Evolutionary conservation across 805 yeast genomes (phyloP), one percentile per base, ranked within the genome.

Genomic region (Candida quercuum): DNA sequence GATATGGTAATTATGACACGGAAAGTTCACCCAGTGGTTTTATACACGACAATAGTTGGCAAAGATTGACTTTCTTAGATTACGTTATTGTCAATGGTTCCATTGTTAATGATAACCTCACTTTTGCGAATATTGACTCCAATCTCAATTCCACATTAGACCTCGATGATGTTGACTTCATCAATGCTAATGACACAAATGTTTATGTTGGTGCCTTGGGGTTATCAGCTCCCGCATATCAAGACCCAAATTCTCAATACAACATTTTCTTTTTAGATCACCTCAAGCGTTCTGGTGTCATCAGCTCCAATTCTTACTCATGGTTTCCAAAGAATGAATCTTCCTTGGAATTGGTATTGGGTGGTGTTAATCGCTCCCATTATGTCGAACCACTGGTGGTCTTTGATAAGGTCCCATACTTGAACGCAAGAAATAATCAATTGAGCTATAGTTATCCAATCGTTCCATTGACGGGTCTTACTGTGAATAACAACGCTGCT

Each of bases 281-380:
- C 4, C 47, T 74, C 37, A 59, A 48, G 4, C 42, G 51, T 1
- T 36, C 49, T 1, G 60, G 53, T 1, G 13, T 56, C 5, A 63
- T 72, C 20, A 51, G 59, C 23, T 45, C 71, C 2, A 49, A 66
- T 5, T 61, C 74, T 0, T 75, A 67, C 48, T 74, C 80, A 0
- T 45, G 74, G 23, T 67, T 67, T 51, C 29, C 49, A 2, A n/a
- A 15, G 14, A 38, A 42, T 27, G 41, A 40, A 31, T 36, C 5
- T 22, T 51, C 17, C 35, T 69, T 72, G 9, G 52, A 51, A 30
- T 40, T 82, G 11, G 52, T 79, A 7, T 61, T 81, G 2, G 89
- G 93, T 10, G 77, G 74, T 3, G 73, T 82, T 4, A 76, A 78
- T 48, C 59, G 65, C 9, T 55, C 61, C 21, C 63, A 66, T 33